phyloP scores from a whole-genome alignment of 1,284 basidiomycete species.

The Ceratobasidium sp. region DNA sequence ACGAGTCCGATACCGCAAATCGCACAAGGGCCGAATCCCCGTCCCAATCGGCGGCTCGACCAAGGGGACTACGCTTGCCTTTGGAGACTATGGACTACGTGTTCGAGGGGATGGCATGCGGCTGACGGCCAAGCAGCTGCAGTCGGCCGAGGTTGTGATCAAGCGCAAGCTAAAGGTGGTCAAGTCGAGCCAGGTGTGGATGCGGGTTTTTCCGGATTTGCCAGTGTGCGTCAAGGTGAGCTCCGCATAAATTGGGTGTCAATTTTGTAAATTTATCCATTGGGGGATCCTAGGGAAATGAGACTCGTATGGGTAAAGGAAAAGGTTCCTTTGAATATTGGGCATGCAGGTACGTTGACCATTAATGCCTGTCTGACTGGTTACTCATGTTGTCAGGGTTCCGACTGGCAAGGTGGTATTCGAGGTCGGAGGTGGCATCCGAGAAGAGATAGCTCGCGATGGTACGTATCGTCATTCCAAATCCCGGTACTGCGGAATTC shows the following conservation, averaged over 20 bases:
- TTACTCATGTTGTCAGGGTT: slow-evolving; percentile 63
- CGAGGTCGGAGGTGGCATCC: slow-evolving; percentile 92
- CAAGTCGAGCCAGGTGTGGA: slow-evolving; percentile 89
- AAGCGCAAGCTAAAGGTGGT: slow-evolving; percentile 92
- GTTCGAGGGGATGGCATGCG: slow-evolving; percentile 84
- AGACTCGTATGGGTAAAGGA: slow-evolving; percentile 99
- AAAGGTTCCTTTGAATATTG: slow-evolving; percentile 98
- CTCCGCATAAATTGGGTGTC: slow-evolving; percentile 10
- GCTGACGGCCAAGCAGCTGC: slow-evolving; percentile 92
- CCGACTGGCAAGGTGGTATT: slow-evolving; percentile 94
- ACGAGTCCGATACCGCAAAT: slow-evolving; percentile 83
- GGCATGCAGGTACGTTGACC: slow-evolving; percentile 83
- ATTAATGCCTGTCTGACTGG: neutral
- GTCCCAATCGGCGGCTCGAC: slow-evolving; percentile 90
- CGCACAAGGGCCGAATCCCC: slow-evolving; percentile 89
- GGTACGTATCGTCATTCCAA: slow-evolving; percentile 65
- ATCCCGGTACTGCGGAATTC: slow-evolving; percentile 12
- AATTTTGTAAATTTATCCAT: neutral
- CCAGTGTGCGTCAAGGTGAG: slow-evolving; percentile 95
- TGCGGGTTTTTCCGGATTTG: slow-evolving; percentile 96
- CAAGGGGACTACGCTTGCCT: slow-evolving; percentile 93
- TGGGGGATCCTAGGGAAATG: slow-evolving; percentile 79
- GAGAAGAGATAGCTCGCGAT: slow-evolving; percentile 93
- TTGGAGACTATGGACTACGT: slow-evolving; percentile 92
- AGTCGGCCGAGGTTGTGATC: slow-evolving; percentile 88